phyloP scores from a whole-genome alignment of 2,329 filamentous ascomycete genomes.

The Phaeosphaeriaceae sp. region DNA sequence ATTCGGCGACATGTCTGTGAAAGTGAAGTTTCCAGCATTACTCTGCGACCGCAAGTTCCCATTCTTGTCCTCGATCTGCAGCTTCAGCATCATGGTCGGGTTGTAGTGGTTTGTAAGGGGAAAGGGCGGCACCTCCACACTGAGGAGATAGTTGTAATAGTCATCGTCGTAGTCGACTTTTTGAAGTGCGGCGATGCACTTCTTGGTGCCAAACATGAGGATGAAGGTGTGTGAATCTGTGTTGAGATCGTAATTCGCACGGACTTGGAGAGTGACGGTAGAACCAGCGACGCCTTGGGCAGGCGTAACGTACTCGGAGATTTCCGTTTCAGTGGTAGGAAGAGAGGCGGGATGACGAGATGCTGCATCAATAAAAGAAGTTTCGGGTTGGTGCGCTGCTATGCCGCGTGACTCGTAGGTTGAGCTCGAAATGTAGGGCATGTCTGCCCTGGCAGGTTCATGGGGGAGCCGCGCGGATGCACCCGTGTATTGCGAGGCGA shows the following conservation, averaged over 20 bases:
- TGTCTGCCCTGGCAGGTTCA: slow-evolving; percentile 53
- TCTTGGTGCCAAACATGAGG: slow-evolving; percentile 81
- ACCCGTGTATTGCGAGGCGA: slow-evolving; percentile 57
- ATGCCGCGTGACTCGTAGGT: slow-evolving; percentile 57
- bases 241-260: slow-evolving; percentile 76
- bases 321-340: slow-evolving; percentile 58
- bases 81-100: slow-evolving; percentile 64
- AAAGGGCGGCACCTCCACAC: slow-evolving; percentile 73
- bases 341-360: slow-evolving; percentile 60
- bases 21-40: slow-evolving; percentile 69
- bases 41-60: slow-evolving; percentile 59
- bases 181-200: slow-evolving; percentile 71
- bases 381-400: slow-evolving; percentile 54
- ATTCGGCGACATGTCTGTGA: slow-evolving; percentile 56
- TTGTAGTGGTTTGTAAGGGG: slow-evolving; percentile 63
- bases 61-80: slow-evolving; percentile 66
- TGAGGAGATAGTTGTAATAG: slow-evolving; percentile 73
- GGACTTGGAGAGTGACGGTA: slow-evolving; percentile 75
- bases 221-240: slow-evolving; percentile 62
- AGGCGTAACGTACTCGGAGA: slow-evolving; percentile 71
- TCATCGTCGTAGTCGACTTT: slow-evolving; percentile 66
- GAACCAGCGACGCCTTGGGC: slow-evolving; percentile 72
- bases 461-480: slow-evolving; percentile 59
- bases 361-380: slow-evolving; percentile 63
- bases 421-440: slow-evolving; percentile 56